phyloP scores from a whole-genome alignment of 2,329 filamentous ascomycete genomes.

The Ilyonectria robusta region DNA sequence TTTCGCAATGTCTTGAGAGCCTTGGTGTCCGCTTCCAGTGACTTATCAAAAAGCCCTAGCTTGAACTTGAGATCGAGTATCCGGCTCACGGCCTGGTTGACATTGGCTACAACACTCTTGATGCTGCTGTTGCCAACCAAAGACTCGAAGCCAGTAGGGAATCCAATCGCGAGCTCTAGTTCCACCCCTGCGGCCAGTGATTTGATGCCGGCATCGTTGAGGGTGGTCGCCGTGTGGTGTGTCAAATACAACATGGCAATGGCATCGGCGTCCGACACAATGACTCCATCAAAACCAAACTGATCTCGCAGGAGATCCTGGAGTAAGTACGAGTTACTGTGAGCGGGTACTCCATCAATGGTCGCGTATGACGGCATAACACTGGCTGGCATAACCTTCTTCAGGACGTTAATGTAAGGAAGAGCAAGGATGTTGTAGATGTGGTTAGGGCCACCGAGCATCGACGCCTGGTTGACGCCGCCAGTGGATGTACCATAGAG shows the following conservation, averaged over 20 bases:
- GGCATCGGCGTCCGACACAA: not conserved
- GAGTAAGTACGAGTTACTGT: not conserved
- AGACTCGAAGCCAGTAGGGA: no score
- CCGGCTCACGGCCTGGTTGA: no score
- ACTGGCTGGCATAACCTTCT: not conserved
- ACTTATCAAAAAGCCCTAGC: no score
- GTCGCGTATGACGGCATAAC: not conserved
- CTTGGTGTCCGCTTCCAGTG: no score
- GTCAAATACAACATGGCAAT: not conserved
- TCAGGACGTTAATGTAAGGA: not conserved
- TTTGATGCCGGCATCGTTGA: no score
- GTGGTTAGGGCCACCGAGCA: not conserved
- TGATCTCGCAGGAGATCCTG: not conserved
- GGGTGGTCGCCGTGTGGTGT: no score
- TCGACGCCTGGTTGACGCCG: not conserved
- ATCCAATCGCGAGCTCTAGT: no score
- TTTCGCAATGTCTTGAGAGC: no score
- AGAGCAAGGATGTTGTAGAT: not conserved
- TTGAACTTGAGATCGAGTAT: no score
- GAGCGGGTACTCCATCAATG: not conserved
- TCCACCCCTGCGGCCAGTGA: no score
- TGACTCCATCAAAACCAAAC: not conserved
- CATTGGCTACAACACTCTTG: no score
- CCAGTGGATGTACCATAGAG: not conserved
- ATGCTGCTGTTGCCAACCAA: no score